Evolutionary conservation across 2,329 filamentous ascomycete species (phyloP).

Genomic region (Capronia coronata): DNA sequence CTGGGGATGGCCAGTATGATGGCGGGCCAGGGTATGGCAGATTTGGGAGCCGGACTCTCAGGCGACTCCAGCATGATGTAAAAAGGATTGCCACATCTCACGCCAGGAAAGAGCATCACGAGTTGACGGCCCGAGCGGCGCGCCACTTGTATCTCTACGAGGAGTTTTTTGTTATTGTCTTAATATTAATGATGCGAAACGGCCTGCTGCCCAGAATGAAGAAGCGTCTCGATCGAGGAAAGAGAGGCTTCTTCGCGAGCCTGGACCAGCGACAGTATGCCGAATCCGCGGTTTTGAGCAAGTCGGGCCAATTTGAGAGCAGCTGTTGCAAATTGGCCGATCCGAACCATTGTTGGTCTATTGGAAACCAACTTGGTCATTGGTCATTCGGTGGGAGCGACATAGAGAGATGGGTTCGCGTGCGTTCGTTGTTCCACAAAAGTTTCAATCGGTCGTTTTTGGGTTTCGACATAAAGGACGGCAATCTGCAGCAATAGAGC

Average conservation of each 20-base stretch:
- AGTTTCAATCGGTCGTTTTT: background rate
- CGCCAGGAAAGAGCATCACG: slow-evolving; percentile 5
- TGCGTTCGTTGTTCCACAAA: background rate
- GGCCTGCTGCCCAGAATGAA: slow-evolving; percentile 4
- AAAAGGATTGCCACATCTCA: slow-evolving; percentile 3
- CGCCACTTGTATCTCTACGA: background rate
- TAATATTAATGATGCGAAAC: slow-evolving; percentile 19
- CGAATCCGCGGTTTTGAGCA: background rate
- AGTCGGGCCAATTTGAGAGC: background rate
- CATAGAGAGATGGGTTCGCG: background rate
- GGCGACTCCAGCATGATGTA: slow-evolving; percentile 27
- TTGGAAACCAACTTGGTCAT: background rate
- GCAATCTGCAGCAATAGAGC: background rate
- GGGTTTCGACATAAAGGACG: background rate
- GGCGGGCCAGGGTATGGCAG: slow-evolving; percentile 41
- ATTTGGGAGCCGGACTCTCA: slow-evolving; percentile 44
- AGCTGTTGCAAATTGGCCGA: background rate
- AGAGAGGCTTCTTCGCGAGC: background rate
- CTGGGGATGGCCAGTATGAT: slow-evolving; percentile 20
- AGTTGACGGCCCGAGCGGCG: slow-evolving; percentile 4
- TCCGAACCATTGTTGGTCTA: background rate
- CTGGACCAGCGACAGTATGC: background rate
- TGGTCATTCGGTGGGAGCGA: background rate
- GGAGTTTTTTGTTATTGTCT: slow-evolving; percentile 3
- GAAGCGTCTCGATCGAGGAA: background rate